Base-by-base conservation (phyloP, 345 rosid genomes). In the Hibiscus trionum region DNA sequence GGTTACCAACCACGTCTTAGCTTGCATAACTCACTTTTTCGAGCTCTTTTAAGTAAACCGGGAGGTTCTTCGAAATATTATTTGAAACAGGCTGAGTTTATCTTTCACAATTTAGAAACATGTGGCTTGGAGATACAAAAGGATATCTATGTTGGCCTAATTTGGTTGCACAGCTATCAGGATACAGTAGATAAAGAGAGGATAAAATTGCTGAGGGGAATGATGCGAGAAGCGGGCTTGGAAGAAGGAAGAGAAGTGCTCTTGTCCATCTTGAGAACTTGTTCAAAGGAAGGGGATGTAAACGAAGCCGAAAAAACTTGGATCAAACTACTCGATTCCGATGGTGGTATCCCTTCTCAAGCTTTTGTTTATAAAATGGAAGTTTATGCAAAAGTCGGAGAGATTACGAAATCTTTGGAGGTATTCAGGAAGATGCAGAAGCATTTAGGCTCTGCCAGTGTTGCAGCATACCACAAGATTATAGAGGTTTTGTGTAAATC, bases 91-190 rank as follows among this genome's bases (percentile, higher is more conserved):
- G 97, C 92, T 3, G 98, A 94, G 86, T 82, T 90, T 73, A 83
- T 91, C 79, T 91, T 82, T 77, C 93, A 88, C 76, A 90, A 94
- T 81, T 56, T 90, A 83, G 83, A 79, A 66, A 82, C 93, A 10
- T 80, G 77, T 2, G 86, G 90, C 65, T 85, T 91, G 56, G 93
- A 91, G 84, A 77, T 88, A 24, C 93, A 88, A 47, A 88, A 82
- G 64, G 89, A 90, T 85, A 82, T 94, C 1, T 91, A 84, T 55
- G 78, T 78, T 0, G 97, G 97, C 53, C 76, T 89, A 37, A 89
- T 95, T 57, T 90, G 91, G 96, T 77, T 91, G 55, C 97, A 91
- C 74, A 90, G 97, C 79, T 87, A 89, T 72, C 97, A 90, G 78
- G 92, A 91, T 21, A 72, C 61, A 2, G 39, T 89, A 69, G 96